Evolutionary conservation across 768 basidiomycete genomes (phyloP), one percentile per base, ranked within the genome.

Genomic region (Collybiopsis confluens): DNA sequence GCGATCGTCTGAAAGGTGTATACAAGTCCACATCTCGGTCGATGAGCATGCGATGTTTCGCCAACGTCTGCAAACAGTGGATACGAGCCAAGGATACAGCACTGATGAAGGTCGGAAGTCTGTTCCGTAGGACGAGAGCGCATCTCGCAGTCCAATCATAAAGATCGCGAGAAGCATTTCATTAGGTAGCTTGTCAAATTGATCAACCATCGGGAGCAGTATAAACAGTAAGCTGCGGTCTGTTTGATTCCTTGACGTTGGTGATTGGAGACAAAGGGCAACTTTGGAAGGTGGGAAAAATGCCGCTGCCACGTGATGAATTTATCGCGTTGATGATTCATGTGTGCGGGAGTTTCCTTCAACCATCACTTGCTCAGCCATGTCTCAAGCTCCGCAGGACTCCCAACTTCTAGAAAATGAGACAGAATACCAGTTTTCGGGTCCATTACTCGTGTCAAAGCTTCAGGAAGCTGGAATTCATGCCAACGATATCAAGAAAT

Each of bases 401-500:
- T 68, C 65, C 21, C 66, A 77, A 61, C 64, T 67, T 35, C 47
- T 35, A 15, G 73, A 78, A 51, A 74, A 72, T 45, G 83, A 81
- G 36, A 78, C 75, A 28, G 77, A 80, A 1, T 73, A 74, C 53
- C 74, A 81, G 52, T 75, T 85, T 53, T 80, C 85, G 16, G 94
- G 91, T 2, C 94, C 94, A 54, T 75, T 96, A 56, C 85, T 94
- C 45, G 85, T 97, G 54, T 74, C 73, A 62, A 97, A 96, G 67
- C 76, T 85, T 30, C 80, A 94, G 72, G 94, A 96, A 73, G 84
- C 85, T 16, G 96, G 96, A 7, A 90, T 98, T 58, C 84, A 88
- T 44, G 68, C 85, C 26, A 89, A 92, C 61, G 97, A 98, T 64
- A 86, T 95, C 74, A 92, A 95, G 81, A 98, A 98, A 68, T 85